These are phyloP conservation scores for Rhododendron molle DNA, from an alignment of 148 eudicot species.

Conservation along the genomic window DNA sequence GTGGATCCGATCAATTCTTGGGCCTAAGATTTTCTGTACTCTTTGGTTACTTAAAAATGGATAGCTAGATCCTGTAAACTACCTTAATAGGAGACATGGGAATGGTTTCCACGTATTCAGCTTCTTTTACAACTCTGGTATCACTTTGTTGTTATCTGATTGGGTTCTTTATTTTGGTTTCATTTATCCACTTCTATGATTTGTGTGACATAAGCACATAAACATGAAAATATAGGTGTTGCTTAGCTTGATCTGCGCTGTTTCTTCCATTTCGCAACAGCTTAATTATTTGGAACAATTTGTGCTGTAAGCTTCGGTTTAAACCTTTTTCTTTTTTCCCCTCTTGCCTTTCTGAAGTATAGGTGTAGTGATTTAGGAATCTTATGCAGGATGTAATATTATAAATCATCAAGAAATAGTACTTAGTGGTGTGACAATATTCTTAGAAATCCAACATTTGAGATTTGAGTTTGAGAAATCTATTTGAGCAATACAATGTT, in stretches of 20 bases:
- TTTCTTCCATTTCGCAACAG: background rate
- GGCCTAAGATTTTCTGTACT: background rate
- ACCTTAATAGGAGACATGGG: background rate
- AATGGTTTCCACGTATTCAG: background rate
- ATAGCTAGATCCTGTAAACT: background rate
- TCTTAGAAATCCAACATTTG: background rate
- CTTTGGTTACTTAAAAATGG: background rate
- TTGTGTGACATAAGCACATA: background rate
- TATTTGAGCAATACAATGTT: background rate
- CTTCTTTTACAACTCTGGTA: background rate
- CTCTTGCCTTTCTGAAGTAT: background rate
- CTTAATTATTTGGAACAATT: background rate
- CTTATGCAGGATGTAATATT: background rate
- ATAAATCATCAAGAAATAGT: background rate
- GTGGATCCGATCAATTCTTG: background rate
- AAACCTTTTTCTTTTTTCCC: background rate
- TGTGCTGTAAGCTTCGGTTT: background rate
- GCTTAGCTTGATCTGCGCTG: background rate
- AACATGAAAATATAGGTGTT: background rate
- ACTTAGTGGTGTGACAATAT: background rate
- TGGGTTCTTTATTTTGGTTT: background rate
- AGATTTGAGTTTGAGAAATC: background rate
- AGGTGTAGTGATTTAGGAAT: background rate
- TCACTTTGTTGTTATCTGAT: background rate
- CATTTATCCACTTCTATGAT: background rate